Evolutionary conservation across 1,139 yeast genomes (phyloP).

Genomic region (Candida tropicalis): DNA sequence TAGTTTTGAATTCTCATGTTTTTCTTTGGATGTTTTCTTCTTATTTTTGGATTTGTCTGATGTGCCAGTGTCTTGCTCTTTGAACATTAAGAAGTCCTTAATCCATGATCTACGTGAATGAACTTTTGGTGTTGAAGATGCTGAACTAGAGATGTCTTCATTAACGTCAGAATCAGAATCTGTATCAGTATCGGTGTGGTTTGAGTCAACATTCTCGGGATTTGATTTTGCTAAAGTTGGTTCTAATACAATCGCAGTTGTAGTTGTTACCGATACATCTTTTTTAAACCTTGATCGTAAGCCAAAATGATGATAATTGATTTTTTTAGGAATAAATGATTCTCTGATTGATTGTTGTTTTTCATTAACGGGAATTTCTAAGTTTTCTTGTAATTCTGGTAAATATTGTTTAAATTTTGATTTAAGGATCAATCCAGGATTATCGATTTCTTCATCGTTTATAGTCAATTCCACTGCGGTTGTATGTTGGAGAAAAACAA

Average conservation of each 20-base stretch:
- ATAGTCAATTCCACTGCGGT: conserved; percentile 12
- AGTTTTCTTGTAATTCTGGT: conserved; percentile 15
- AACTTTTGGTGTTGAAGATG: conserved; percentile 7
- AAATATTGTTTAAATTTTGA: conserved; percentile 16
- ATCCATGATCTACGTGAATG: conserved; percentile 21
- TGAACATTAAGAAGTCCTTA: conserved; percentile 19
- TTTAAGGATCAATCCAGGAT: conserved; percentile 15
- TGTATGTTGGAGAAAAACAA: background rate
- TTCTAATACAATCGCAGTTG: background rate
- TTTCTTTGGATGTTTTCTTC: background rate
- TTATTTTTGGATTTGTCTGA: background rate
- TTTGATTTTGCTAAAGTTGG: too few relatives aligned
- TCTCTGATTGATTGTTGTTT: conserved; percentile 15
- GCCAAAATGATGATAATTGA: conserved; percentile 7
- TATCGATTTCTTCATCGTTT: conserved; percentile 15
- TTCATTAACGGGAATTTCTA: conserved; percentile 17
- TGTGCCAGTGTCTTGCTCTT: conserved; percentile 13
- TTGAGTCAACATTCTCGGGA: too few relatives aligned
- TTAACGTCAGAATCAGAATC: conserved; percentile 1
- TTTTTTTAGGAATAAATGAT: conserved; percentile 14
- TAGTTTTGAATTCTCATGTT: conserved; percentile 9
- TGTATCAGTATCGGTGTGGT: background rate
- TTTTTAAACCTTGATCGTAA: conserved; percentile 11
- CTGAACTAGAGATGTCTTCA: background rate
- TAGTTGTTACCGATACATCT: conserved; percentile 7